These are phyloP conservation scores for Passiflora organensis DNA, from an alignment of 345 rosid genomes.

Conservation along the genomic window DNA sequence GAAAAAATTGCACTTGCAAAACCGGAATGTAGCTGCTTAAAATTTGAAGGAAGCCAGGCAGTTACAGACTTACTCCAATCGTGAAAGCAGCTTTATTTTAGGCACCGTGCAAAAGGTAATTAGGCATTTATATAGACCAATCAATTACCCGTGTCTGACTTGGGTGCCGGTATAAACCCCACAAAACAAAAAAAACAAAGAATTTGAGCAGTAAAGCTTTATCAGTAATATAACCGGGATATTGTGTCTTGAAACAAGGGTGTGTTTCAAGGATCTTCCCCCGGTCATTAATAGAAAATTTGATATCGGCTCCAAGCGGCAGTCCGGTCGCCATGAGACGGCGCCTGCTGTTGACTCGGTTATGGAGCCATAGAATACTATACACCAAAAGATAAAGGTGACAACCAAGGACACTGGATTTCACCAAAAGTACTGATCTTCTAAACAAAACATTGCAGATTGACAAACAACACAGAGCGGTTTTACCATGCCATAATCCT, in stretches of 20 bases:
- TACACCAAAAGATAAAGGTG: too few relatives aligned
- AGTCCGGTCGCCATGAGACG: background rate
- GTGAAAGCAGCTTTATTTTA: background rate
- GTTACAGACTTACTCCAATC: background rate
- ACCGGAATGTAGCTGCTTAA: constrained; percentile 1
- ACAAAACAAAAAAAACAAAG: background rate
- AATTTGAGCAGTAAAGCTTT: background rate
- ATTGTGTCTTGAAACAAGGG: constrained; percentile 23
- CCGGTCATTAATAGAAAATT: background rate
- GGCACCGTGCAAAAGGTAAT: constrained; percentile 8
- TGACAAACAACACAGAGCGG: too few relatives aligned
- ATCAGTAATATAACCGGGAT: constrained; percentile 12
- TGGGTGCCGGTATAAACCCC: constrained; percentile 1
- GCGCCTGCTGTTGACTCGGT: constrained; percentile 5
- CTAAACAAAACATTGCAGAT: too few relatives aligned
- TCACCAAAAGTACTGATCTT: too few relatives aligned
- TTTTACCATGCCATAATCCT: too few relatives aligned
- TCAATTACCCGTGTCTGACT: constrained; percentile 23
- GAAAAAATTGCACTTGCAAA: too few relatives aligned
- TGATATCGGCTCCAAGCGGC: background rate
- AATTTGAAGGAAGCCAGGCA: constrained; percentile 2
- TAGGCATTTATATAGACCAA: background rate
- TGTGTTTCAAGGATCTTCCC: constrained; percentile 27
- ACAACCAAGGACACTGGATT: too few relatives aligned
- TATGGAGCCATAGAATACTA: constrained; percentile 5